Evolutionary conservation across 2,329 filamentous ascomycete species (phyloP).

Genomic region (Penicillium sp.): DNA sequence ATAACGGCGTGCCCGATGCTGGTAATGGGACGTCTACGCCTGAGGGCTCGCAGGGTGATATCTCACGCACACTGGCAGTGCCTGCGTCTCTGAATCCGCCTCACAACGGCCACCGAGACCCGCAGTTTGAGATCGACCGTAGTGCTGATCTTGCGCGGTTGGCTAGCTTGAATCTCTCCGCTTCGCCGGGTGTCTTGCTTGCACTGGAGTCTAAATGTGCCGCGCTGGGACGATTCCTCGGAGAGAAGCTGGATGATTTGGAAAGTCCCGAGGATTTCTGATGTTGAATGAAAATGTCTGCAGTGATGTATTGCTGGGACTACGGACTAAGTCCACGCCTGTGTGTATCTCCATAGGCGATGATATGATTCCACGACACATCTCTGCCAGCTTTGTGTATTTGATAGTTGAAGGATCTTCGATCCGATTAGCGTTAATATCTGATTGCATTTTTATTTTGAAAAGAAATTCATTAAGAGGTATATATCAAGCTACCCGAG

Average conservation of each 20-base stretch:
- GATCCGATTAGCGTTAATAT: constrained; percentile 3
- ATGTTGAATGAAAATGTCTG: background rate
- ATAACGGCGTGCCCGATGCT: background rate
- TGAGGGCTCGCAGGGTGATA: constrained; percentile 15
- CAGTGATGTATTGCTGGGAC: background rate
- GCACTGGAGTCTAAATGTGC: constrained; percentile 45
- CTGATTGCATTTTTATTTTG: background rate
- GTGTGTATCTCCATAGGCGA: background rate
- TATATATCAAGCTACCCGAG: background rate
- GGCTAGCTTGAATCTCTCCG: constrained; percentile 39
- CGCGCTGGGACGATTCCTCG: constrained; percentile 40
- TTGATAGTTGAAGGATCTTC: background rate
- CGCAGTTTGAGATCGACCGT: constrained; percentile 43
- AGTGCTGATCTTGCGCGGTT: constrained; percentile 40
- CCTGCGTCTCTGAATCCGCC: constrained; percentile 12
- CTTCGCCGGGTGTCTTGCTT: constrained; percentile 39
- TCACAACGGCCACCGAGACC: constrained; percentile 29
- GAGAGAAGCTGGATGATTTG: constrained; percentile 41
- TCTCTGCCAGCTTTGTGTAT: background rate
- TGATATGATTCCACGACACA: background rate
- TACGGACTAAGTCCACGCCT: background rate
- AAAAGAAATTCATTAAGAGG: constrained; percentile 6
- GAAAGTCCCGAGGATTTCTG: constrained; percentile 45
- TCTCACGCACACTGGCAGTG: constrained; percentile 8
- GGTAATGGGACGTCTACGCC: constrained; percentile 8